phyloP scores from a whole-genome alignment of 2,329 filamentous ascomycete genomes.

The Cryphonectria japonica region DNA sequence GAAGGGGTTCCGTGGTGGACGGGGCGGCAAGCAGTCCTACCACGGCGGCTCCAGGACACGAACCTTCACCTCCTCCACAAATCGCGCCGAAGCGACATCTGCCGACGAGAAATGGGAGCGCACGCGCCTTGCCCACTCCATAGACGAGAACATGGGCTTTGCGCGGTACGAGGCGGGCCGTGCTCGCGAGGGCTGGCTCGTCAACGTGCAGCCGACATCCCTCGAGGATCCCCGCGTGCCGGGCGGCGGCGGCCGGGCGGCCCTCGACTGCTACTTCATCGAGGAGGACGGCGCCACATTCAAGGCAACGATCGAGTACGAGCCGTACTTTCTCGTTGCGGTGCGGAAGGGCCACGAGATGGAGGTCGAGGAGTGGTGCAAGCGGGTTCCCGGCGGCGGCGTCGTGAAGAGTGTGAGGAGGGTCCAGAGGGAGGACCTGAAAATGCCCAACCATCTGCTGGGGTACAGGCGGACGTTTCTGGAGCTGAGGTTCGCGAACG shows the following conservation, averaged over 20 bases:
- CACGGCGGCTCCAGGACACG: conserved; percentile 71
- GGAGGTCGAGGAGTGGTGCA: conserved; percentile 95
- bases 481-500: conserved; percentile 84
- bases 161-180: conserved; percentile 86
- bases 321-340: conserved; percentile 93
- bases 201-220: conserved; percentile 89
- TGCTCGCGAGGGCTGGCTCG: conserved; percentile 84
- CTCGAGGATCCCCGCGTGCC: conserved; percentile 84
- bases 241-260: conserved; percentile 84
- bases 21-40: conserved; percentile 66
- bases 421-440: conserved; percentile 89
- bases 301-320: conserved; percentile 95
- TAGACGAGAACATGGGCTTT: conserved; percentile 96
- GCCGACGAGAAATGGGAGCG: conserved; percentile 92
- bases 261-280: conserved; percentile 96
- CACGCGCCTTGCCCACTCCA: conserved; percentile 78
- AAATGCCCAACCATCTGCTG: conserved; percentile 93
- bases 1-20: conserved; percentile 63
- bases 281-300: conserved; percentile 87
- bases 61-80: conserved; percentile 77
- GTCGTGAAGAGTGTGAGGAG: conserved; percentile 77
- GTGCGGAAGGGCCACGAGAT: conserved; percentile 85
- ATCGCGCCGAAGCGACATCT: conserved; percentile 82
- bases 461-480: conserved; percentile 90
- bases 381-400: conserved; percentile 77